Conservation (phyloP, 2,329 filamentous ascomycete species). For the Venturia asperata region DNA sequence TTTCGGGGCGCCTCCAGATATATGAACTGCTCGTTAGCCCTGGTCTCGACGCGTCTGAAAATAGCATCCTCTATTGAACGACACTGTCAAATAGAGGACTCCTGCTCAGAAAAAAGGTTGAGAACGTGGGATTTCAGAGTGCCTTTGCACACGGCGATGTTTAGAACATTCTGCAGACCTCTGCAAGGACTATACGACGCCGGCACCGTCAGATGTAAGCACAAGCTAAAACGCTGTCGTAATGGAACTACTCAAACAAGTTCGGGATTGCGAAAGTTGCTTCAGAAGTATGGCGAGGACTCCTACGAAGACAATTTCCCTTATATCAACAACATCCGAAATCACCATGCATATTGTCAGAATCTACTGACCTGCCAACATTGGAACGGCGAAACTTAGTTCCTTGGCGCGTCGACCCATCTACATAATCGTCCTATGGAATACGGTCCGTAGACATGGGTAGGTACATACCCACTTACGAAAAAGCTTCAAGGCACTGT, state of each 20-base stretch:
- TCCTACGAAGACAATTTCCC: not conserved
- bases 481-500: not conserved
- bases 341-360: not conserved
- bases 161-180: not conserved
- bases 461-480: not conserved
- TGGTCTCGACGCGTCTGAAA: not conserved
- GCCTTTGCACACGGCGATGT: not conserved
- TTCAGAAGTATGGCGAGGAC: not conserved
- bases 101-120: not conserved
- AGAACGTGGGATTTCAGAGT: not conserved
- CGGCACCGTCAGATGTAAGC: not conserved
- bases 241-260: not conserved
- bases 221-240: not conserved
- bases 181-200: not conserved
- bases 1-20: not conserved
- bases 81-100: not conserved
- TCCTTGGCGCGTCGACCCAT: not conserved
- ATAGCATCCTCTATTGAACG: not conserved
- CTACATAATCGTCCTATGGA: not conserved
- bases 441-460: not conserved
- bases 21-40: not conserved
- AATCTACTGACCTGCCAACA: not conserved
- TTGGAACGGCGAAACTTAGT: not conserved
- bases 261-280: not conserved
- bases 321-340: not conserved